These are phyloP conservation scores for Vicia sativa DNA, from an alignment of 306 rosid genomes.

Conservation along the genomic window DNA sequence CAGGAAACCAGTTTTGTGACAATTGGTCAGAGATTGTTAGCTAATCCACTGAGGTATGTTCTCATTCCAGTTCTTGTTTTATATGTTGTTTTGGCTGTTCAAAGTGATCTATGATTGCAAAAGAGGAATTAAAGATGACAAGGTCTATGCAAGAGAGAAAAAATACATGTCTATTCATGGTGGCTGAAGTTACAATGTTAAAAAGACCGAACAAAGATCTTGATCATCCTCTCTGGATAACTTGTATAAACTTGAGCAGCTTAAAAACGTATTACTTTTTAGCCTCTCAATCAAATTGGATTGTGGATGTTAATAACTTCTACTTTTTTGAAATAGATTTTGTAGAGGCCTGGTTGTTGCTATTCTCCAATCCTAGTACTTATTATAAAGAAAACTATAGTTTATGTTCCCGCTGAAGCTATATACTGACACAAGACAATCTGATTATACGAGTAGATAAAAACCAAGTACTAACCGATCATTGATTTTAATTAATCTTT, in stretches of 20 bases:
- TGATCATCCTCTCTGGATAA: slow-evolving; percentile 19
- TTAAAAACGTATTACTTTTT: slow-evolving; percentile 6
- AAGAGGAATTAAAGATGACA: neutral
- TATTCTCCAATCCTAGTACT: slow-evolving; percentile 4
- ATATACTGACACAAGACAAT: slow-evolving; percentile 1
- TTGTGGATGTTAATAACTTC: slow-evolving; percentile 15
- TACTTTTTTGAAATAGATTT: slow-evolving; percentile 15
- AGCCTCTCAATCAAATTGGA: neutral
- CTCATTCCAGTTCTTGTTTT: slow-evolving; percentile 18
- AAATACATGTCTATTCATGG: slow-evolving; percentile 9
- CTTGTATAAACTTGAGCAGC: neutral
- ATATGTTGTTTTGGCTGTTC: neutral
- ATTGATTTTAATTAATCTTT: neutral
- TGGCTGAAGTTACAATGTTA: neutral
- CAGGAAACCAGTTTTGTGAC: slow-evolving; percentile 99
- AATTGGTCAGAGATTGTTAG: slow-evolving; percentile 95
- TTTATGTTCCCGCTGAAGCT: slow-evolving; percentile 25
- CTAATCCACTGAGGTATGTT: slow-evolving; percentile 89
- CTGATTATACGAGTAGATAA: neutral
- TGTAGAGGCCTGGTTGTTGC: slow-evolving; percentile 1
- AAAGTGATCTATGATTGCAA: neutral
- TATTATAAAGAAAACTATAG: slow-evolving; percentile 1
- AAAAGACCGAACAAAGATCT: slow-evolving; percentile 1
- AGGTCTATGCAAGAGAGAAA: neutral
- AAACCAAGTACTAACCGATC: slow-evolving; percentile 24